Evolutionary conservation across 208 protist genomes (phyloP).

Genomic region (Leishmania guyanensis): DNA sequence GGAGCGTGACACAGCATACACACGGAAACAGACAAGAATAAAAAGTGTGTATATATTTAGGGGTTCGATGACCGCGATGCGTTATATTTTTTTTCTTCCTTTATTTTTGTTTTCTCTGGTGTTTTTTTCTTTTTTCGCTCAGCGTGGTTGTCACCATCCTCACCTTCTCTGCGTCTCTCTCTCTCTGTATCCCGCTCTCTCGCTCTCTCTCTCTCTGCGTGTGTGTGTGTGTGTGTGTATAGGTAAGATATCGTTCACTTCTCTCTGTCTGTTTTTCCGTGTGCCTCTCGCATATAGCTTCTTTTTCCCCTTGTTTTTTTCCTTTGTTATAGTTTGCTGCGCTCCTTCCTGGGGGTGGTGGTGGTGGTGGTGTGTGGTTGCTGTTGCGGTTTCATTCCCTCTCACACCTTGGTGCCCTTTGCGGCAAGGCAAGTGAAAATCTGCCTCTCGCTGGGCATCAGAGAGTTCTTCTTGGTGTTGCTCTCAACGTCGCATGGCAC

Average conservation of each 20-base stretch:
- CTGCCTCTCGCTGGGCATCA: neutral
- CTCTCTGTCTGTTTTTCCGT: neutral
- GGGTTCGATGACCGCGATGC: neutral
- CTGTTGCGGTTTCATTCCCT: neutral
- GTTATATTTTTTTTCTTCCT: neutral
- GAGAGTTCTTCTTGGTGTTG: neutral
- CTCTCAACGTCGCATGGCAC: neutral
- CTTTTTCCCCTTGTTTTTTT: conserved; percentile 8
- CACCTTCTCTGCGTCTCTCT: neutral
- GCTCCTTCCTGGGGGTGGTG: neutral
- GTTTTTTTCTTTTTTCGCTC: neutral
- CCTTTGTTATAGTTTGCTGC: neutral
- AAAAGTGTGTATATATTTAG: neutral
- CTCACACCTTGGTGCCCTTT: neutral
- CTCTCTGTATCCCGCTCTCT: neutral
- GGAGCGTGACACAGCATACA: neutral
- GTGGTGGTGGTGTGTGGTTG: neutral
- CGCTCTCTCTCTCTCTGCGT: neutral
- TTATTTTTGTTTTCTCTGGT: neutral
- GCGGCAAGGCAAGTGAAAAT: neutral
- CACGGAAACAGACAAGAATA: neutral
- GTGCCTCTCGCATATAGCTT: neutral
- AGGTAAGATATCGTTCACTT: neutral
- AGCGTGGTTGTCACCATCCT: neutral
- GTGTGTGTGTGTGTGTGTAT: neutral